These are phyloP conservation scores for Anisodus acutangulus DNA, from an alignment of 257 asterid genomes.

Conservation along the genomic window DNA sequence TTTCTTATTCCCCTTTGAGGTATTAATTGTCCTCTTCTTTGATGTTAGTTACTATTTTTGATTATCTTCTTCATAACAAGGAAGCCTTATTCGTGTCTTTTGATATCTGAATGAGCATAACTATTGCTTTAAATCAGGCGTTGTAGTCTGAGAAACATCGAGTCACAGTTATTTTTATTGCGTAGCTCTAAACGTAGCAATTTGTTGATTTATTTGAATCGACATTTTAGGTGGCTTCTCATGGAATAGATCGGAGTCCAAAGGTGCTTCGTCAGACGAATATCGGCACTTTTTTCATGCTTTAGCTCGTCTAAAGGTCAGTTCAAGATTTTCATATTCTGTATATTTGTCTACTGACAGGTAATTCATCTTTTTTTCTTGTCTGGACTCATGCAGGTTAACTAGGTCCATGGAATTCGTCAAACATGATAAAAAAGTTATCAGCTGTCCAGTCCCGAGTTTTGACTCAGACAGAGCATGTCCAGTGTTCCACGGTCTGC, in stretches of 20 bases:
- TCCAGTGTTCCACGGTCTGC: neutral
- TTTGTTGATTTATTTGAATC: neutral
- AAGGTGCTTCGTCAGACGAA: conserved; percentile 87
- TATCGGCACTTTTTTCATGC: conserved; percentile 70
- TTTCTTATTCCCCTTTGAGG: neutral
- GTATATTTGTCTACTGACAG: neutral
- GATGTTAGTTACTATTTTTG: conserved; percentile 22
- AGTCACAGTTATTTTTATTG: neutral
- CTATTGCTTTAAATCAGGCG: conserved; percentile 15
- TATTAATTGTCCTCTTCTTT: neutral
- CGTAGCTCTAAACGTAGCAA: neutral
- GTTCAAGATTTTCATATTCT: neutral
- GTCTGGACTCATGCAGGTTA: neutral
- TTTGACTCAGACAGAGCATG: conserved; percentile 24
- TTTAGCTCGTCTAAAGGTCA: conserved; percentile 45
- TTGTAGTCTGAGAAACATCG: neutral
- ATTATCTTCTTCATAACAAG: conserved; percentile 6
- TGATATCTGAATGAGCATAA: neutral
- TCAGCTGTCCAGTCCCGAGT: conserved; percentile 11
- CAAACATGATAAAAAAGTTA: conserved; percentile 8
- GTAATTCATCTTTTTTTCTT: neutral
- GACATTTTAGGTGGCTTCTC: conserved; percentile 83
- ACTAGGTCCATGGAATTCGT: neutral
- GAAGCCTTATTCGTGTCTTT: neutral
- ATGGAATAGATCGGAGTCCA: conserved; percentile 92